Evolutionary conservation across 2,329 filamentous ascomycete genomes (phyloP).

Genomic region (Bipolaris oryzae): DNA sequence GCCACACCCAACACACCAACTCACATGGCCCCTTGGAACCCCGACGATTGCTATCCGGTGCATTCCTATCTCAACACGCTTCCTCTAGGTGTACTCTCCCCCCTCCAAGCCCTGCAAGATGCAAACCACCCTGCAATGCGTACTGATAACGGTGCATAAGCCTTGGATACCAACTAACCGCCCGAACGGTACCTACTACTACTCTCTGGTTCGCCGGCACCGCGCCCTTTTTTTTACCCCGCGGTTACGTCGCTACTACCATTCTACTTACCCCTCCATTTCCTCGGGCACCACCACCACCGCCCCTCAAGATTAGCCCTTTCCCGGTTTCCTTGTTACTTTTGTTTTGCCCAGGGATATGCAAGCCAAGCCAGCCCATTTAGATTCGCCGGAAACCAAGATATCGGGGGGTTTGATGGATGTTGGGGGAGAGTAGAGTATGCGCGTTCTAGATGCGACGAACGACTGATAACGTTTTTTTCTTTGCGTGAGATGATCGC

Average conservation of each 20-base stretch:
- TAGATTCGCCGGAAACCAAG: too few species aligned
- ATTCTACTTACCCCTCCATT: constrained; percentile 19
- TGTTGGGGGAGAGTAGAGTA: too few species aligned
- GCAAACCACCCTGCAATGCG: not conserved
- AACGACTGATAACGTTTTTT: not conserved
- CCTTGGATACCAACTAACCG: constrained; percentile 18
- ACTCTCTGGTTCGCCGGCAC: constrained; percentile 13
- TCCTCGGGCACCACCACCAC: too few species aligned
- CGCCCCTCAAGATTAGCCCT: not conserved
- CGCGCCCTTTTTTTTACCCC: constrained; percentile 13
- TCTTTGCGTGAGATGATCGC: too few species aligned
- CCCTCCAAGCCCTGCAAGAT: constrained; percentile 2
- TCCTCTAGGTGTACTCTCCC: not conserved
- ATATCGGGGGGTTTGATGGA: too few species aligned
- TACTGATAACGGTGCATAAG: constrained; percentile 34
- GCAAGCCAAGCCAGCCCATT: too few species aligned
- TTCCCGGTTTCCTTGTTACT: not conserved
- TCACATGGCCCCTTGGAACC: not conserved
- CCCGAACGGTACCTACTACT: constrained; percentile 13
- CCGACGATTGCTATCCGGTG: constrained; percentile 4
- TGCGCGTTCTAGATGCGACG: not conserved
- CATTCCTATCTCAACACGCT: constrained; percentile 16
- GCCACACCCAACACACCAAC: not conserved
- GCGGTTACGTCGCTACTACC: constrained; percentile 8
- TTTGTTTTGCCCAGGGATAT: not conserved